Conservation (phyloP, 371 early-diverging fungal species). For the Dentiscutata heterogama region DNA sequence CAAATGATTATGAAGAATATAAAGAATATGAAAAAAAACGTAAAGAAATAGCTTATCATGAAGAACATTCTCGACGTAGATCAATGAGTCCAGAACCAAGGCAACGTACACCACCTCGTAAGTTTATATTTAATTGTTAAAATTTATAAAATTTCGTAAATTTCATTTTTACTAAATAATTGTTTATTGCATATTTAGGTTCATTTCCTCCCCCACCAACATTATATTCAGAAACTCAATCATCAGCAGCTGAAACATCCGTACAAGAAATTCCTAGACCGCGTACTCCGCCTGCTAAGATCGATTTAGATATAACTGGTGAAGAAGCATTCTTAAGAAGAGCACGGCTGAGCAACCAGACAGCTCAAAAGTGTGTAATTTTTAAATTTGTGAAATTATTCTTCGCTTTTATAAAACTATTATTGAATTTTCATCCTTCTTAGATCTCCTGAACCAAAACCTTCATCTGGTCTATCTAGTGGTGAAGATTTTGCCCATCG, state of each 20-base stretch:
- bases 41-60: slow-evolving; percentile 23
- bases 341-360: slow-evolving; percentile 59
- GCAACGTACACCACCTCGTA: slow-evolving; percentile 29
- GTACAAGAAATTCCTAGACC: neutral
- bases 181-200: neutral
- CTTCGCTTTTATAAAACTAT: neutral
- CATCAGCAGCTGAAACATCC: neutral
- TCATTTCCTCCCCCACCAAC: slow-evolving; percentile 36
- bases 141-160: neutral
- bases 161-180: neutral
- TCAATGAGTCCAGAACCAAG: neutral
- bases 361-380: slow-evolving; percentile 27
- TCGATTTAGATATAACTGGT: slow-evolving; percentile 65
- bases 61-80: slow-evolving; percentile 24
- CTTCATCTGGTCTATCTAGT: slow-evolving; percentile 19
- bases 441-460: slow-evolving; percentile 13
- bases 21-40: slow-evolving; percentile 42
- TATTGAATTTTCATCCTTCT: neutral
- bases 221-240: slow-evolving; percentile 40
- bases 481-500: slow-evolving; percentile 55
- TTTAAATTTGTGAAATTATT: slow-evolving; percentile 6
- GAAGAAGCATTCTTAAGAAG: slow-evolving; percentile 80
- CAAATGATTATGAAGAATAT: slow-evolving; percentile 47
- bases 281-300: slow-evolving; percentile 43
- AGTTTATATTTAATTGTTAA: neutral